These are phyloP conservation scores for Silene latifolia DNA, from an alignment of 148 eudicot species.

Conservation along the genomic window DNA sequence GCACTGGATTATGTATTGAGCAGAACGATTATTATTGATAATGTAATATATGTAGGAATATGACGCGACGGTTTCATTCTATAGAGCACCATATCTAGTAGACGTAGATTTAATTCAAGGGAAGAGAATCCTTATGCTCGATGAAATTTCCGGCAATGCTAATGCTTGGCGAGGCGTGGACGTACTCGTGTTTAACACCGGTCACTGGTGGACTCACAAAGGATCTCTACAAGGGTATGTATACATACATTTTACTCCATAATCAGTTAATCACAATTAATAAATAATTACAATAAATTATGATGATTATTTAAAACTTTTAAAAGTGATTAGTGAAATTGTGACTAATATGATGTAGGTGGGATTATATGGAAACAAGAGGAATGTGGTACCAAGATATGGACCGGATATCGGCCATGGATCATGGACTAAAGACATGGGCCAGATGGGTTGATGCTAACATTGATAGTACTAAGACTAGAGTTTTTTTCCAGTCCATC, in stretches of 20 bases:
- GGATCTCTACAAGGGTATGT: slow-evolving; percentile 94
- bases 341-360: slow-evolving; percentile 42
- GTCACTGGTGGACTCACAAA: slow-evolving; percentile 94
- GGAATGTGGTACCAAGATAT: slow-evolving; percentile 68
- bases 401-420: slow-evolving; percentile 68
- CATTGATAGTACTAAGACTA: slow-evolving; percentile 46
- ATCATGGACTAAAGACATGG: slow-evolving; percentile 79
- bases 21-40: not conserved
- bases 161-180: slow-evolving; percentile 75
- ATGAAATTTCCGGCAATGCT: slow-evolving; percentile 67
- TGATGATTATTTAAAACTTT: no score
- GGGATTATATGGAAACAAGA: slow-evolving; percentile 83
- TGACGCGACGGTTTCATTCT: slow-evolving; percentile 58
- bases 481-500: slow-evolving; percentile 74
- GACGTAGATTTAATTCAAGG: slow-evolving; percentile 72
- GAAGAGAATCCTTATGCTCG: slow-evolving; percentile 63
- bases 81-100: slow-evolving; percentile 78
- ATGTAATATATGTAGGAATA: slow-evolving; percentile 55
- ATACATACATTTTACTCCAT: no score
- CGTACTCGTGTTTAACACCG: slow-evolving; percentile 78
- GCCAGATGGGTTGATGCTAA: slow-evolving; percentile 76
- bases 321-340: not conserved
- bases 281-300: not conserved
- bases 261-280: no score
- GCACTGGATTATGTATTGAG: no score